Percentiles rank a stretch among this genome's conserved stretches.
Evolutionary conservation across 2,329 filamentous ascomycete genomes (phyloP).

Genomic region (Aspergillus sp.): DNA sequence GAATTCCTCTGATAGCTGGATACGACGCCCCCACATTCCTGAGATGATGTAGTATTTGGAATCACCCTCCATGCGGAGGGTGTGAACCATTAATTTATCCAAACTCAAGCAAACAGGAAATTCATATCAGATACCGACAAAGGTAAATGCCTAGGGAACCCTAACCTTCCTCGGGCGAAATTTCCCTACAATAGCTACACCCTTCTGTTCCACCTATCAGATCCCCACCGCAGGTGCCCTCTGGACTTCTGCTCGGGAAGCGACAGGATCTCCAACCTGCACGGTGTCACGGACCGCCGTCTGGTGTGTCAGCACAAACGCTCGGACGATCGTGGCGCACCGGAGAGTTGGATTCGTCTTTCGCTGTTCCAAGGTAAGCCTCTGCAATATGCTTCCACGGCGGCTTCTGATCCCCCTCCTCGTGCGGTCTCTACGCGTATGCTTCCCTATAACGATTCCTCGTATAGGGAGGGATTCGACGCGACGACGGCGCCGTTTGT

Average conservation of each 20-base stretch:
- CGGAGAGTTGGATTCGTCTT: background rate
- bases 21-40: slow-evolving; percentile 5
- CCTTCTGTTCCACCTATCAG: slow-evolving; percentile 15
- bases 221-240: background rate
- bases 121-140: background rate
- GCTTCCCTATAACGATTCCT: background rate
- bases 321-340: slow-evolving; percentile 13
- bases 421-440: background rate
- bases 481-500: background rate
- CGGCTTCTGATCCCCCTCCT: background rate
- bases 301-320: slow-evolving; percentile 17
- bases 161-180: background rate
- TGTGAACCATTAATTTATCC: background rate
- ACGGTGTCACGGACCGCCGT: slow-evolving; percentile 25
- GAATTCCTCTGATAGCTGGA: background rate
- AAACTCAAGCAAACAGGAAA: background rate
- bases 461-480: background rate
- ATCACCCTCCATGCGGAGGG: background rate
- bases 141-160: background rate
- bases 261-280: slow-evolving; percentile 19
- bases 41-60: background rate
- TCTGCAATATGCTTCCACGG: background rate
- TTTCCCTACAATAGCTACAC: background rate
- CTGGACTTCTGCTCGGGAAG: slow-evolving; percentile 16
- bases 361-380: background rate